These are phyloP conservation scores for Pseudogymnoascus destructans DNA, from an alignment of 2,329 filamentous ascomycete species.

Conservation along the genomic window DNA sequence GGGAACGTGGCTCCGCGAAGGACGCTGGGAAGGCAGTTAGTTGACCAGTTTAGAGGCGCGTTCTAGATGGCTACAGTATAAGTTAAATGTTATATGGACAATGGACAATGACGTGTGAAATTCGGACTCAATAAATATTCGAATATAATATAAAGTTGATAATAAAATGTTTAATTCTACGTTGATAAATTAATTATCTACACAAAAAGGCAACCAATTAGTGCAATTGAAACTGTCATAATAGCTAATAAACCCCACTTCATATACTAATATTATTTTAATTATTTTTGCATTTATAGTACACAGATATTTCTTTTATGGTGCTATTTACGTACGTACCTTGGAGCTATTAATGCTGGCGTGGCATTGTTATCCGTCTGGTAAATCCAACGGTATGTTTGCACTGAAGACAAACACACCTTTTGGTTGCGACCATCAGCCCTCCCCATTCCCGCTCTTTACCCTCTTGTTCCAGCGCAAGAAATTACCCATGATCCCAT, in stretches of 20 bases:
- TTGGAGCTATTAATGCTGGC: background rate
- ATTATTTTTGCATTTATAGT: background rate
- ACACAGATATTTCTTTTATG: background rate
- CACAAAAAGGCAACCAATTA: background rate
- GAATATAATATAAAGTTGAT: background rate
- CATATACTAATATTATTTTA: background rate
- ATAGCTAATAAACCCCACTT: background rate
- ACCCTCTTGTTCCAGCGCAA: conserved; percentile 1
- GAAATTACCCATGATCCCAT: conserved; percentile 1
- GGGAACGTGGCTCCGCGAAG: conserved; percentile 40
- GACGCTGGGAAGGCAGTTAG: conserved; percentile 47
- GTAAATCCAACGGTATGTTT: conserved; percentile 4
- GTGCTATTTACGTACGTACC: conserved; percentile 1
- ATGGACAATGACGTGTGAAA: background rate
- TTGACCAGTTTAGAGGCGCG: conserved; percentile 45
- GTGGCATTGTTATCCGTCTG: background rate
- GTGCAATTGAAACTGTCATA: background rate
- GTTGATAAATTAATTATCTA: background rate
- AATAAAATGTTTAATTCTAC: background rate
- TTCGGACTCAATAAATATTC: background rate
- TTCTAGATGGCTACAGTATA: conserved; percentile 21
- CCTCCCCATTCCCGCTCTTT: conserved; percentile 1
- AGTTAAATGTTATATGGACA: background rate
- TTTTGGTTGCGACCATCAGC: conserved; percentile 8
- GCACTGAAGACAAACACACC: conserved; percentile 6